Evolutionary conservation across 208 protist species (phyloP).

Genomic region (Trypanosomatidae sp.): DNA sequence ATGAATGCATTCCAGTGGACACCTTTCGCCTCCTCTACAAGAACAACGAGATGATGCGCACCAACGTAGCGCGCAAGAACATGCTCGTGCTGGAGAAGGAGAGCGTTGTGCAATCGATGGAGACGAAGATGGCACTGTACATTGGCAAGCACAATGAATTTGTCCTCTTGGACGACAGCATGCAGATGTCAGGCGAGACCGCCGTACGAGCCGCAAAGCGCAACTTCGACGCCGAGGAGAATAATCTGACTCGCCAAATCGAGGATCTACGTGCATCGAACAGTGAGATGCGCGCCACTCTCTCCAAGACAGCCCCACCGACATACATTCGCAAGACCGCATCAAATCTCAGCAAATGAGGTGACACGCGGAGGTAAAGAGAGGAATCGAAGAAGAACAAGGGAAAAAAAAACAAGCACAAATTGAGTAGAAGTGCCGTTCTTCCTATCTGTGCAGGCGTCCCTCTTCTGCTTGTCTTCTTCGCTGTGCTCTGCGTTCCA

Average conservation of each 20-base stretch:
- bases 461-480: background rate
- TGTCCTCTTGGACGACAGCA: constrained; percentile 48
- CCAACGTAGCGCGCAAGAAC: constrained; percentile 83
- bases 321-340: background rate
- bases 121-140: constrained; percentile 63
- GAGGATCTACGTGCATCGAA: constrained; percentile 58
- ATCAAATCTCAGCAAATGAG: constrained; percentile 1
- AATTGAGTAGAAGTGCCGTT: background rate
- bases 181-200: constrained; percentile 21
- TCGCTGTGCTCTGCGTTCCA: background rate
- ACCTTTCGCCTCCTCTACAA: constrained; percentile 87
- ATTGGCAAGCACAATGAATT: constrained; percentile 55
- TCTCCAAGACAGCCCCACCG: constrained; percentile 7
- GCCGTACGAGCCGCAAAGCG: constrained; percentile 14
- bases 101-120: constrained; percentile 72
- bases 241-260: constrained; percentile 23
- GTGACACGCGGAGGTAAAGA: background rate
- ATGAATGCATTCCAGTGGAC: constrained; percentile 81
- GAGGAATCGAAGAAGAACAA: too few relatives aligned
- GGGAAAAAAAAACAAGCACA: background rate
- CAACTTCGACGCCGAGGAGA: constrained; percentile 28
- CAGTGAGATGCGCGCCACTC: constrained; percentile 34
- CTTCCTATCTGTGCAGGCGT: background rate
- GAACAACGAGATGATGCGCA: constrained; percentile 85
- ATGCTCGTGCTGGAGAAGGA: constrained; percentile 92